These are phyloP conservation scores for Fennellomyces sp. DNA, from an alignment of 371 early-diverging fungal genomes.

Conservation along the genomic window DNA sequence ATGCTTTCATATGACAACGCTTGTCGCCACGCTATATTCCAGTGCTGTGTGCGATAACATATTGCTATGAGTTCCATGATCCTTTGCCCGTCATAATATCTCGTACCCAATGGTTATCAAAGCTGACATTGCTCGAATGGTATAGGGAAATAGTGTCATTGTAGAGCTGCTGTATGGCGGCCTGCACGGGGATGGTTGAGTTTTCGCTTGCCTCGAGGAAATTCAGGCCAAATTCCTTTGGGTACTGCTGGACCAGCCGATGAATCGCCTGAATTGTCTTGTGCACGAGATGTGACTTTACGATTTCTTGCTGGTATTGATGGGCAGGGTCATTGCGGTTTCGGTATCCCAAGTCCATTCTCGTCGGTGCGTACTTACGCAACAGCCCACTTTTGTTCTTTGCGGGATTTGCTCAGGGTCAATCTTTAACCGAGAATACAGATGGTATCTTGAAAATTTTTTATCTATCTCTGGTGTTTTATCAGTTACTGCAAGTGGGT, in stretches of 20 bases:
- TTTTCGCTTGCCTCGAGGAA: slow-evolving; percentile 12
- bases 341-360: slow-evolving; percentile 17
- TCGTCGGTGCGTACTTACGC: background rate
- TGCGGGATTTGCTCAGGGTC: too few relatives aligned
- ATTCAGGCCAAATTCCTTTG: slow-evolving; percentile 28
- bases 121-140: slow-evolving; percentile 18
- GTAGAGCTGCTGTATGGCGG: slow-evolving; percentile 28
- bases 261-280: slow-evolving; percentile 28
- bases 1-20: slow-evolving; percentile 37
- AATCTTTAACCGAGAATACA: too few relatives aligned
- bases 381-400: background rate
- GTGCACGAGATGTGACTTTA: slow-evolving; percentile 32
- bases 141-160: slow-evolving; percentile 23
- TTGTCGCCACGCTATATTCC: slow-evolving; percentile 41
- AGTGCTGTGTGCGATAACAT: slow-evolving; percentile 12
- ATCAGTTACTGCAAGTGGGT: too few relatives aligned
- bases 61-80: too few relatives aligned
- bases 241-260: slow-evolving; percentile 21
- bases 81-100: too few relatives aligned
- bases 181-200: slow-evolving; percentile 11
- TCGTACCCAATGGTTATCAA: slow-evolving; percentile 44
- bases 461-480: too few relatives aligned
- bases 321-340: slow-evolving; percentile 38
- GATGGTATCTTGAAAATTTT: too few relatives aligned
- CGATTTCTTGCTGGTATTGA: slow-evolving; percentile 36